Evolutionary conservation across 2,329 filamentous ascomycete genomes (phyloP), one percentile per base, ranked within the genome.

Genomic region (Neodidymelliopsis sp.): DNA sequence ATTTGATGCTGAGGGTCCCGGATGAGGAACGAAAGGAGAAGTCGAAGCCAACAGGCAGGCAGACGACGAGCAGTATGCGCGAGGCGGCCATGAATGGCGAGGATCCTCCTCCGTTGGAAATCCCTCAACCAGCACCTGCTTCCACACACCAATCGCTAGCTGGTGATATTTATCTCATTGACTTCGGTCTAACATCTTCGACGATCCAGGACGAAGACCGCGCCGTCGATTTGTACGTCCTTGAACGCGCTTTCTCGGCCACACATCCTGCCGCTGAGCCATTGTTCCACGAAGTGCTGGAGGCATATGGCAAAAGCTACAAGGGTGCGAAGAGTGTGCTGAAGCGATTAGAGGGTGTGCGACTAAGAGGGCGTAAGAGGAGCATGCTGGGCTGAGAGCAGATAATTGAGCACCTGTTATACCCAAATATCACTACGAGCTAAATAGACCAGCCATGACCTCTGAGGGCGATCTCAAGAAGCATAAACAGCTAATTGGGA

Each of bases 201-300:
- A 90, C 86, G 54, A 76, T 84, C 13, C 85, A 89, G 57, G 93
- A 97, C 45, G 94, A 99, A 75, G 94, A 99, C 70, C 84, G 92
- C 45, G 94, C 94, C 0, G 94, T 99, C 28, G 94, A 99, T 77
- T 74, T 99, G 44, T 99, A 99, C 73, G 94, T 99, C 9, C 79
- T 99, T 35, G 94, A 99, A 74, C 81, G 94, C 42, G 94, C 94
- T 1, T 97, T 97, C 78, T 89, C 87, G 16, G 96, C 91, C 66
- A 97, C 94, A 25, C 94, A 99, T 78, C 93, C 94, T 0, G 83
- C 86, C 39, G 90, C 91, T 0, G 90, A 96, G 69, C 79, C 78
- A 15, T 77, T 95, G 56, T 96, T 95, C 60, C 75, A 79, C 23
- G 84, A 89, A 63, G 80, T 97, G 15, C 75, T 97, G 15, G 78